These are phyloP conservation scores for Glebionis coronaria DNA, from an alignment of 129 eudicot genomes.

Conservation along the genomic window DNA sequence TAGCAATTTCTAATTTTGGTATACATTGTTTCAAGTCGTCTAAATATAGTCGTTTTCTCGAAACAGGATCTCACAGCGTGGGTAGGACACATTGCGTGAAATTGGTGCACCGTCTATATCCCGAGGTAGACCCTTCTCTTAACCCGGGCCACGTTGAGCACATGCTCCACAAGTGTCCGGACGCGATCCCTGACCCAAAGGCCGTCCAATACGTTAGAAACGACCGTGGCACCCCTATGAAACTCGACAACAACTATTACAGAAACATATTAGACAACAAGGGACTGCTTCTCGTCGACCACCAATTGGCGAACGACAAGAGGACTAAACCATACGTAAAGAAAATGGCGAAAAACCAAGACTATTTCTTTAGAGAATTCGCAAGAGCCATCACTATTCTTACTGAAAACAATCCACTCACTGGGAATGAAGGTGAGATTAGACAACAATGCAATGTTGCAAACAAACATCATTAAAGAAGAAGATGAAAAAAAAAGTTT, in stretches of 20 bases:
- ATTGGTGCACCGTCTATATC: constrained; percentile 93
- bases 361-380: constrained; percentile 82
- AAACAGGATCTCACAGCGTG: constrained; percentile 88
- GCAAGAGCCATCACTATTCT: constrained; percentile 74
- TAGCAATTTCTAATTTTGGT: no score
- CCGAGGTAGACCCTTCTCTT: constrained; percentile 86
- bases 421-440: constrained; percentile 90
- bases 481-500: not conserved
- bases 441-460: constrained; percentile 89
- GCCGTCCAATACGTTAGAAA: constrained; percentile 97
- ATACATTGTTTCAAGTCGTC: not conserved
- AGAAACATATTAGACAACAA: constrained; percentile 96
- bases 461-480: constrained; percentile 63
- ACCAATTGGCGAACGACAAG: constrained; percentile 81
- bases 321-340: constrained; percentile 87
- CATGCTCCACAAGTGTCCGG: constrained; percentile 98
- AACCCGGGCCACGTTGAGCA: constrained; percentile 86
- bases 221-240: constrained; percentile 98
- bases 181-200: constrained; percentile 93
- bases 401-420: constrained; percentile 93
- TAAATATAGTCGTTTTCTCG: not conserved
- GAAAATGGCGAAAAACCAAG: constrained; percentile 96
- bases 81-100: constrained; percentile 97
- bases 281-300: constrained; percentile 84
- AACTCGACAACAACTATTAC: constrained; percentile 89